Evolutionary conservation across 495 filamentous ascomycete genomes (phyloP).

Genomic region (Cairneyella variabilis): DNA sequence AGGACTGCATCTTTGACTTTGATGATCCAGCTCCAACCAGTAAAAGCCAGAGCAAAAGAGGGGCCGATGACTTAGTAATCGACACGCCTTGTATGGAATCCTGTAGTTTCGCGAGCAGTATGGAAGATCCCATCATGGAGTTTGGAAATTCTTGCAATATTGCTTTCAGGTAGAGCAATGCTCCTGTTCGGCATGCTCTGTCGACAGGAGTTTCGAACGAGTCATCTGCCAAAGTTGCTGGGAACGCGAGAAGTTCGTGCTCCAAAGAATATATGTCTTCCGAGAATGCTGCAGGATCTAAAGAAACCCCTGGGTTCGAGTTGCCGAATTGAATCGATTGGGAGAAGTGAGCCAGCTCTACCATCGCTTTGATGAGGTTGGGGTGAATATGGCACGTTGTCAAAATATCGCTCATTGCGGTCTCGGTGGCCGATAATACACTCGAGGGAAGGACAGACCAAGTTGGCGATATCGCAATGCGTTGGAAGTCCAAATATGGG

Average conservation of each 20-base stretch:
- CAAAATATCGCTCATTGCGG: neutral
- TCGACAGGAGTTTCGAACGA: neutral
- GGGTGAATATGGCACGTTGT: neutral
- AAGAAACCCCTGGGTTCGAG: neutral
- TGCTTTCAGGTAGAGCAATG: slow-evolving; percentile 14
- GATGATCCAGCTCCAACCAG: slow-evolving; percentile 2
- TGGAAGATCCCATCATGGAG: slow-evolving; percentile 3
- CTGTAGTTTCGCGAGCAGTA: slow-evolving; percentile 9
- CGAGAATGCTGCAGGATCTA: slow-evolving; percentile 3
- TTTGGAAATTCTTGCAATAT: slow-evolving; percentile 14
- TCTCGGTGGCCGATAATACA: neutral
- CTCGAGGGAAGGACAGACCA: slow-evolving; percentile 3
- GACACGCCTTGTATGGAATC: neutral
- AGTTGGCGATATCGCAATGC: neutral
- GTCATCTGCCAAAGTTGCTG: neutral
- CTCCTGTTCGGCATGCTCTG: slow-evolving; percentile 8
- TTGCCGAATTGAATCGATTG: neutral
- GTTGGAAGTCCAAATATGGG: slow-evolving; percentile 7
- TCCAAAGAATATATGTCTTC: slow-evolving; percentile 16
- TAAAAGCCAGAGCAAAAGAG: slow-evolving; percentile 1
- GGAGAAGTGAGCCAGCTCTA: slow-evolving; percentile 3
- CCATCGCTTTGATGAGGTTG: slow-evolving; percentile 2
- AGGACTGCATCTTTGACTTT: neutral
- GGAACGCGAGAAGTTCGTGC: slow-evolving; percentile 7
- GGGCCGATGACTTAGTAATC: neutral